Evolutionary conservation across 108 stramenopile genomes (phyloP).

Genomic region (Parietichytrium sp.): DNA sequence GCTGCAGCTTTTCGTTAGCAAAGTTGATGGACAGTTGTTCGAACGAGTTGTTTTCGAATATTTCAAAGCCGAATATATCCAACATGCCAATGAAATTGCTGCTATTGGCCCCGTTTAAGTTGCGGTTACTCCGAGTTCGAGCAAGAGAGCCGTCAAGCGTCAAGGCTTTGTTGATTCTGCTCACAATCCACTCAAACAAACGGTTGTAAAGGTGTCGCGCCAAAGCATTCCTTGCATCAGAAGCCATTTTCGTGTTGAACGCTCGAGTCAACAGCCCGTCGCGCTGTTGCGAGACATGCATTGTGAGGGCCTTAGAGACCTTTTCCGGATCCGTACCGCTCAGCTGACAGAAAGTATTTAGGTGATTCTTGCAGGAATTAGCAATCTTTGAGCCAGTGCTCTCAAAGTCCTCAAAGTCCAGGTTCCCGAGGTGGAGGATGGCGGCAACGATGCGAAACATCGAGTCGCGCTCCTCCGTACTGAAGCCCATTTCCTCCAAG

Average conservation of each 20-base stretch:
- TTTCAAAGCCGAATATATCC: constrained; percentile 72
- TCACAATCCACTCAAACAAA: constrained; percentile 86
- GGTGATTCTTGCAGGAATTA: not conserved
- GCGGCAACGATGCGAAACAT: constrained; percentile 78
- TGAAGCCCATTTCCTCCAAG: constrained; percentile 48
- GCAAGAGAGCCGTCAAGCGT: constrained; percentile 45
- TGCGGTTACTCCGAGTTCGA: not conserved
- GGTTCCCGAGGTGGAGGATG: constrained; percentile 84
- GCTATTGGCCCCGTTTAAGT: not conserved
- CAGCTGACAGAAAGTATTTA: constrained; percentile 69
- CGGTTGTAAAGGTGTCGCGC: constrained; percentile 91
- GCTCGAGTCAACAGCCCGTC: constrained; percentile 52
- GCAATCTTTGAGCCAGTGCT: constrained; percentile 23
- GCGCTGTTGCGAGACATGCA: constrained; percentile 62
- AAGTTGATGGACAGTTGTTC: constrained; percentile 63
- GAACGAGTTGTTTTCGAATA: constrained; percentile 58
- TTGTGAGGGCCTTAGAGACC: constrained; percentile 74
- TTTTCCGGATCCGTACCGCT: constrained; percentile 75
- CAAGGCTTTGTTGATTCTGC: constrained; percentile 79
- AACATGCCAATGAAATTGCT: constrained; percentile 48
- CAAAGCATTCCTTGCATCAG: constrained; percentile 85
- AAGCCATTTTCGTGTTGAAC: constrained; percentile 74
- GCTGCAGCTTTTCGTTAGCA: constrained; percentile 69
- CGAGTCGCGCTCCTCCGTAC: constrained; percentile 60
- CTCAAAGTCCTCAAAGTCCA: constrained; percentile 68